phyloP scores from a whole-genome alignment of 1,284 basidiomycete genomes.

The Exsudoporus floridanus region DNA sequence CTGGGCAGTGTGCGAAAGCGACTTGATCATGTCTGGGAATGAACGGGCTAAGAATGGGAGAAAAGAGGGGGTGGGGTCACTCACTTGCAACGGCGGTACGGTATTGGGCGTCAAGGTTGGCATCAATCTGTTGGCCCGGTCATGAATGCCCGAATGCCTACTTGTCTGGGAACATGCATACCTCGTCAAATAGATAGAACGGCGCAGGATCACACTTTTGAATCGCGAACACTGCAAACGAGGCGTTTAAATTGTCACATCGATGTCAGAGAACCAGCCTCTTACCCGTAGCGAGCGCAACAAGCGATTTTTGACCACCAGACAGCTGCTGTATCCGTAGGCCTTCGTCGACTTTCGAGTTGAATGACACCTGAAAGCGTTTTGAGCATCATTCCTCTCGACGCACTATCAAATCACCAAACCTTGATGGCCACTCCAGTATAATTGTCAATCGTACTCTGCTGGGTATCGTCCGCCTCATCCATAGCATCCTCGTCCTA shows the following conservation, averaged over 20 bases:
- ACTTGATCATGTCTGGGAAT: conserved; percentile 85
- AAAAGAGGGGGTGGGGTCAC: conserved; percentile 28
- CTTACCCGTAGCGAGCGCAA: conserved; percentile 88
- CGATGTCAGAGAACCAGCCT: conserved; percentile 5
- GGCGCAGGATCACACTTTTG: conserved; percentile 99
- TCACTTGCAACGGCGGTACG: conserved; percentile 92
- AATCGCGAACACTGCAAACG: conserved; percentile 84
- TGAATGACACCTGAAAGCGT: conserved; percentile 83
- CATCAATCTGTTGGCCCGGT: conserved; percentile 71
- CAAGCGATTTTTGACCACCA: conserved; percentile 96
- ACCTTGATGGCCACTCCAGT: conserved; percentile 95
- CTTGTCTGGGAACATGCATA: conserved; percentile 27
- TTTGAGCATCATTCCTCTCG: neutral
- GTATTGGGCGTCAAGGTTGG: conserved; percentile 97
- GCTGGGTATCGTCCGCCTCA: conserved; percentile 67
- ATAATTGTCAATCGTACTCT: conserved; percentile 87
- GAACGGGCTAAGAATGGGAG: neutral
- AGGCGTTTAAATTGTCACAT: neutral
- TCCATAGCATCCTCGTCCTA: conserved; percentile 71
- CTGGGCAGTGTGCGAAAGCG: conserved; percentile 83
- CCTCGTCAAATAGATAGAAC: conserved; percentile 99
- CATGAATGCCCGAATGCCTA: neutral
- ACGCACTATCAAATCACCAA: neutral
- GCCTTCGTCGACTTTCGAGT: conserved; percentile 96
- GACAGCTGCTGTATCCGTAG: conserved; percentile 95